These are phyloP conservation scores for Fusarium sp. DNA, from an alignment of 2,329 filamentous ascomycete genomes.

Conservation along the genomic window DNA sequence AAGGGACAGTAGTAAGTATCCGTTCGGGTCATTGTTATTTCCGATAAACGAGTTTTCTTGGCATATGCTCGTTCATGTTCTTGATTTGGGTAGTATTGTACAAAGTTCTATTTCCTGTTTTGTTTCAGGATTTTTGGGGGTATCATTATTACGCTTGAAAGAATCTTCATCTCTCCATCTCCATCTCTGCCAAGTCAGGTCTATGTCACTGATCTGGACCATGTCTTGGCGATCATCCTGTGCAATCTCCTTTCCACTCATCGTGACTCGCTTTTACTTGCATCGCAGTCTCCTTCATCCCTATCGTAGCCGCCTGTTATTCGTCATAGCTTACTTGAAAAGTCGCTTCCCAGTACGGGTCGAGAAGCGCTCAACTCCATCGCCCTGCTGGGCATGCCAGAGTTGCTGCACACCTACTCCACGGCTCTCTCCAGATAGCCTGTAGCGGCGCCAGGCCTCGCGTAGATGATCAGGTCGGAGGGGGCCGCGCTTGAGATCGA, in stretches of 20 bases:
- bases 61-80: background rate
- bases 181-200: background rate
- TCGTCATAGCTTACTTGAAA: conserved; percentile 56
- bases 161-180: conserved; percentile 7
- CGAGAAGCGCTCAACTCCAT: conserved; percentile 69
- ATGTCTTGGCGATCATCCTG: background rate
- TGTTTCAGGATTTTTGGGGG: conserved; percentile 13
- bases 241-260: background rate
- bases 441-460: conserved; percentile 77
- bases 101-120: conserved; percentile 18
- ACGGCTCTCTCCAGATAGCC: conserved; percentile 68
- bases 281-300: background rate
- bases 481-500: conserved; percentile 59
- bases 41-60: background rate
- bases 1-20: background rate
- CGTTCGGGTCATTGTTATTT: background rate
- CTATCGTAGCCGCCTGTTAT: background rate
- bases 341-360: conserved; percentile 62
- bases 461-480: conserved; percentile 78
- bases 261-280: background rate
- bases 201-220: background rate
- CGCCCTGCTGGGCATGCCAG: conserved; percentile 69
- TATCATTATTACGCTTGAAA: conserved; percentile 35
- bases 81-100: conserved; percentile 5
- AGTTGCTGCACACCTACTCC: conserved; percentile 68